Base-by-base conservation (phyloP, 345 rosid species). In the Lepidium didymum region DNA sequence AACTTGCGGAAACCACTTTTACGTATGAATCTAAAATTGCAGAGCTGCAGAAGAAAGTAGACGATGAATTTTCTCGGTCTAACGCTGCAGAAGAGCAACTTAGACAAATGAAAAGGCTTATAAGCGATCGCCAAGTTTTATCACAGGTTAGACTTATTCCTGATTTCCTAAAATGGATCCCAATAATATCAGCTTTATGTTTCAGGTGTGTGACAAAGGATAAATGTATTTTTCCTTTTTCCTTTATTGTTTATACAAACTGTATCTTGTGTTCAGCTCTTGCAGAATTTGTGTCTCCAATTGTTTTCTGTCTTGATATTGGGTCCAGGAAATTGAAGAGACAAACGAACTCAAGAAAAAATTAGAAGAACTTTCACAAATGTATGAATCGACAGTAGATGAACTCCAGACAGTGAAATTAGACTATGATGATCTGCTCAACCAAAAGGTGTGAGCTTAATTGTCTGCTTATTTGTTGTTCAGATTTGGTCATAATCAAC, bases 321-420 rank as follows among this genome's bases (percentile, higher is more conserved):
- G 66, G 21, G 44, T 72, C 52, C 82, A 89, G 96, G 89, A 72
- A 53, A 77, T 76, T 76, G 74, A 82, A 61, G 86, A 83, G 74
- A 68, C 76, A 5, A 78, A 69, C 47, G 78, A 83, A 75, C 81
- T 82, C 57, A 72, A 68, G 72, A 40, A 10, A 60, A 83, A 81
- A 77, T 54, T 85, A 65, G 79, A 82, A 78, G 82, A 84, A 60
- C 78, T 76, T 55, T 58, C 71, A 46, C 80, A 76, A 74, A 82
- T 75, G 59, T 82, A 81, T 62, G 83, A 84, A 41, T 69, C 80
- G 37, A 77, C 78, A 37, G 41, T 68, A 56, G 72, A 69, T 65
- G 87, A 89, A 71, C 83, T 92, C 52, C 85, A 81, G 56, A 77
- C 85, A 65, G 76, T 86, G 81, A 86, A 86, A 83, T 68, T 81